Conservation (phyloP, 1,139 yeast genomes). For the Geotrichum histeridarum region DNA sequence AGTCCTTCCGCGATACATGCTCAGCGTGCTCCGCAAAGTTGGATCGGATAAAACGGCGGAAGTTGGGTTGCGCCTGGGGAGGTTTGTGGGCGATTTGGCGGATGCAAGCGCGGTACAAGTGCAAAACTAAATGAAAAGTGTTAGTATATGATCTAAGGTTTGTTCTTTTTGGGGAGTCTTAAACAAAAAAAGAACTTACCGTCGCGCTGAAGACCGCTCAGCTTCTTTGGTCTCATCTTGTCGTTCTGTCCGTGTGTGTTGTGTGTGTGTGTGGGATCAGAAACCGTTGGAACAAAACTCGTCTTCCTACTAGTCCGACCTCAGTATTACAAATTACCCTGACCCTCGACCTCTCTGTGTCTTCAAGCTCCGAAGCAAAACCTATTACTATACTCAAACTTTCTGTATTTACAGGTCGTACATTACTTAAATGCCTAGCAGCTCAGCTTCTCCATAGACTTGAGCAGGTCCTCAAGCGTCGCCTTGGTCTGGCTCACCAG, state of each 20-base stretch:
- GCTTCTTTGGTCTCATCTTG: conserved; percentile 13
- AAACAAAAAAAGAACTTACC: conserved; percentile 8
- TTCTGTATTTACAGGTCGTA: too few species aligned
- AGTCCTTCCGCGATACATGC: conserved; percentile 66
- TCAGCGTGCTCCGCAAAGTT: conserved; percentile 60
- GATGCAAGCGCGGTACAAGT: conserved; percentile 38
- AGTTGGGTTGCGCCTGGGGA: conserved; percentile 29
- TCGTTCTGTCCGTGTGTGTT: too few species aligned
- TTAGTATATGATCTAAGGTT: background rate
- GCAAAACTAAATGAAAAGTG: conserved; percentile 27
- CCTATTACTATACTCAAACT: too few species aligned
- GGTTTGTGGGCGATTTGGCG: conserved; percentile 38
- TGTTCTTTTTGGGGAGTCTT: background rate
- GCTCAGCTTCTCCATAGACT: conserved; percentile 7
- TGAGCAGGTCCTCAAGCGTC: background rate
- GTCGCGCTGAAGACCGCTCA: conserved; percentile 20
- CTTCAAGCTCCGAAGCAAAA: background rate
- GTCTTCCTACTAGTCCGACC: too few species aligned
- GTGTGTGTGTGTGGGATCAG: too few species aligned
- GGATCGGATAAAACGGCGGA: conserved; percentile 40
- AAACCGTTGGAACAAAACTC: too few species aligned
- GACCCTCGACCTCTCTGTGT: background rate
- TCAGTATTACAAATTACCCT: background rate
- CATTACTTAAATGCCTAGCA: background rate
- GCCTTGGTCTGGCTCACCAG: conserved; percentile 3